A percentile compares a stretch with the other conserved stretches of the same genome.
Evolutionary conservation across 257 asterid genomes (phyloP).

Genomic region (Craterostigma plantagineum): DNA sequence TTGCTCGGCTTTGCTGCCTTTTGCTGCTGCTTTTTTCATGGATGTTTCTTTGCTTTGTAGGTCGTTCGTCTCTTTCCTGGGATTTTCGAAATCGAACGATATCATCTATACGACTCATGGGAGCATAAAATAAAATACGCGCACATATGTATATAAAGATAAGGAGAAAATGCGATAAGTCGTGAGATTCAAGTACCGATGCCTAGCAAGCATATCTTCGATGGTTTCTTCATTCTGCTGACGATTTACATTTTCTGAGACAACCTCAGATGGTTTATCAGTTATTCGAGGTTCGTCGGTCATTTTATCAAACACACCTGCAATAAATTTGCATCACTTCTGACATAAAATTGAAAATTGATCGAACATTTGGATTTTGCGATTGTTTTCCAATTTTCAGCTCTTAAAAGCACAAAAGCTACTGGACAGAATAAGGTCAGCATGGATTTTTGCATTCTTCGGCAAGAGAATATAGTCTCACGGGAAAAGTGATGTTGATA

Average conservation of each 20-base stretch:
- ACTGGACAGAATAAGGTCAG: too few relatives aligned
- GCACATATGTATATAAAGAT: neutral
- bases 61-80: conserved; percentile 71
- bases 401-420: too few relatives aligned
- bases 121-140: too few relatives aligned
- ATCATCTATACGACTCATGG: too few relatives aligned
- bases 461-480: too few relatives aligned
- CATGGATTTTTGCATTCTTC: too few relatives aligned
- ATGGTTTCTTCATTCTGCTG: conserved; percentile 26
- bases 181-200: conserved; percentile 9
- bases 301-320: conserved; percentile 18
- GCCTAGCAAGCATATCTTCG: conserved; percentile 62
- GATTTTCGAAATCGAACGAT: conserved; percentile 3
- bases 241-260: conserved; percentile 17
- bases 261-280: conserved; percentile 18
- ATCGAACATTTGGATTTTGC: too few relatives aligned
- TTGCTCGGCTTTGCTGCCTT: conserved; percentile 98
- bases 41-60: conserved; percentile 74
- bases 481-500: too few relatives aligned
- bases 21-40: conserved; percentile 81
- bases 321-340: conserved; percentile 4
- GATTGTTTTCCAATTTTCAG: too few relatives aligned
- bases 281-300: conserved; percentile 25
- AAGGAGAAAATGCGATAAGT: conserved; percentile 1
- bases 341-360: too few relatives aligned